phyloP scores from a whole-genome alignment of 2,329 filamentous ascomycete species.

The Pseudogymnoascus sp. region DNA sequence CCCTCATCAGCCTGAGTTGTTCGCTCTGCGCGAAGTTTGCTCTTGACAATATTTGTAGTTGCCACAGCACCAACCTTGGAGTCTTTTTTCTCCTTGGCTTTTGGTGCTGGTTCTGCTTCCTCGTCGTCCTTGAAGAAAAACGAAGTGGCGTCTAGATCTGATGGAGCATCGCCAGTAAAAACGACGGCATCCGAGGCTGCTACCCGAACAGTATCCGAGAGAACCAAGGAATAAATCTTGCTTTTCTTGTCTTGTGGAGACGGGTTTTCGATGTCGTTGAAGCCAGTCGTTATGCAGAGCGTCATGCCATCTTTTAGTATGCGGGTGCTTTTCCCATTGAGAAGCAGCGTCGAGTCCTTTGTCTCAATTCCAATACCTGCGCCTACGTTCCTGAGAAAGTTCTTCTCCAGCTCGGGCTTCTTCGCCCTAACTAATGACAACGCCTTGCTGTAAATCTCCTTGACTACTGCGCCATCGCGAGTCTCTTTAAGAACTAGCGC shows the following conservation, averaged over 20 bases:
- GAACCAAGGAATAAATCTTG: conserved; percentile 77
- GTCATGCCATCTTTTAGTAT: conserved; percentile 95
- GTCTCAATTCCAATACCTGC: conserved; percentile 90
- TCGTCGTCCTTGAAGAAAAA: conserved; percentile 99
- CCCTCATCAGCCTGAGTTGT: conserved; percentile 84
- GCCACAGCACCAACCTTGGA: conserved; percentile 77
- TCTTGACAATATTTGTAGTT: conserved; percentile 91
- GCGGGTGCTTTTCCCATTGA: conserved; percentile 80
- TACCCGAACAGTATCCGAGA: conserved; percentile 90
- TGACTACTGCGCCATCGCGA: conserved; percentile 74
- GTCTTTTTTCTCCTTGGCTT: conserved; percentile 79
- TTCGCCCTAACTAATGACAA: conserved; percentile 71
- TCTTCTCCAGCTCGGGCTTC: conserved; percentile 90
- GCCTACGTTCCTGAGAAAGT: conserved; percentile 88
- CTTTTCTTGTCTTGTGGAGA: conserved; percentile 83
- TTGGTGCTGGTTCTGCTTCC: conserved; percentile 75
- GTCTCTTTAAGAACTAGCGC: conserved; percentile 86
- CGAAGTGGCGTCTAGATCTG: conserved; percentile 85
- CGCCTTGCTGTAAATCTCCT: conserved; percentile 89
- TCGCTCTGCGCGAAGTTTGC: conserved; percentile 82
- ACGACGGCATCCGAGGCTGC: conserved; percentile 69
- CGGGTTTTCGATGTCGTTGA: conserved; percentile 81
- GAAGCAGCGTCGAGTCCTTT: conserved; percentile 69
- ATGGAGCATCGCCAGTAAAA: conserved; percentile 88
- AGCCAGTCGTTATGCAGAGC: conserved; percentile 78